These are phyloP conservation scores for Cladorrhinum sp. DNA, from an alignment of 2,329 filamentous ascomycete species.

Conservation along the genomic window DNA sequence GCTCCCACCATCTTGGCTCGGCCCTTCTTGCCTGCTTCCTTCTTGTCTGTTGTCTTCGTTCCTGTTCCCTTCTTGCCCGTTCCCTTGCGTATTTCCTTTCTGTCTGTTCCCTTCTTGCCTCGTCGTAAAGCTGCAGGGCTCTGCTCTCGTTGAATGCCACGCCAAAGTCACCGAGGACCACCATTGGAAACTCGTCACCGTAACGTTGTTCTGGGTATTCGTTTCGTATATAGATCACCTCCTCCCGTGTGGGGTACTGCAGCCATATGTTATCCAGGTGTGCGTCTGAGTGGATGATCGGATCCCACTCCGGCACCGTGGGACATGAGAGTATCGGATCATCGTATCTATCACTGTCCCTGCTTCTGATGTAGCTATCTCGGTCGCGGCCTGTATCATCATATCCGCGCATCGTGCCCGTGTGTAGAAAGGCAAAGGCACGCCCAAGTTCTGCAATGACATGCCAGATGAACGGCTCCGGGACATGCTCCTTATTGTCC, in stretches of 20 bases:
- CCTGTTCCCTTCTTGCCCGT: no score
- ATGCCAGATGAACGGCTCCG: constrained; percentile 24
- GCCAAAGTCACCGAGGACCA: constrained; percentile 19
- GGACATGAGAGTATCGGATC: no score
- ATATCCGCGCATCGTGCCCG: constrained; percentile 8
- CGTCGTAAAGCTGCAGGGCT: not conserved
- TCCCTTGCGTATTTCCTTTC: no score
- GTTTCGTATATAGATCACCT: no score
- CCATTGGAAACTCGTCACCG: constrained; percentile 13
- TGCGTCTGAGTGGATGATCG: constrained; percentile 15
- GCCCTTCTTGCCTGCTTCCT: no score
- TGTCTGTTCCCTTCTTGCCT: no score
- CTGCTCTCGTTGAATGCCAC: constrained; percentile 2
- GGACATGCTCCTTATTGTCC: not conserved
- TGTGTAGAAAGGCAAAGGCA: constrained; percentile 13
- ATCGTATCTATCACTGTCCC: no score
- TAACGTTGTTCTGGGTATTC: constrained; percentile 4
- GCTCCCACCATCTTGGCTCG: no score
- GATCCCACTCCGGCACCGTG: constrained; percentile 10
- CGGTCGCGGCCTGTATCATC: no score
- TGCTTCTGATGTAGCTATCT: not conserved
- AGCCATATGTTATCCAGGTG: constrained; percentile 15
- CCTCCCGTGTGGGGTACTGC: constrained; percentile 18
- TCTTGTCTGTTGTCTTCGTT: no score
- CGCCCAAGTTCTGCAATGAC: constrained; percentile 15